These are phyloP conservation scores for Irpex sp. DNA, from an alignment of 1,284 basidiomycete species.

Conservation along the genomic window DNA sequence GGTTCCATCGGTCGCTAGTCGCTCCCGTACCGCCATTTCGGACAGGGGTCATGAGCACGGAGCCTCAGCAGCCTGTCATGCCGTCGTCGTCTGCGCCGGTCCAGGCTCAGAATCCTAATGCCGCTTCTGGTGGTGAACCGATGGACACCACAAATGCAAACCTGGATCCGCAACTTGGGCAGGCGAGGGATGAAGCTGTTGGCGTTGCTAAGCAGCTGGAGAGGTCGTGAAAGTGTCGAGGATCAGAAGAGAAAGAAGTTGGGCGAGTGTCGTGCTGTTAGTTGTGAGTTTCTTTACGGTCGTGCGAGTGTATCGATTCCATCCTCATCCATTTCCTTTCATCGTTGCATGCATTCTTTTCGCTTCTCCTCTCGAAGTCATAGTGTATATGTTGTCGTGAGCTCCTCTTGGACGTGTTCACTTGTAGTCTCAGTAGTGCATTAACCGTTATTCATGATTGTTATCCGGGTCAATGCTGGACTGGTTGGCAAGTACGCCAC, in stretches of 20 bases:
- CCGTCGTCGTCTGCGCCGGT: conserved; percentile 31
- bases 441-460: not conserved
- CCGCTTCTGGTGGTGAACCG: conserved; percentile 2
- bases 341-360: not conserved
- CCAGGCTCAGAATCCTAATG: conserved; percentile 23
- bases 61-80: conserved; percentile 10
- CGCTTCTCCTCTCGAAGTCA: not conserved
- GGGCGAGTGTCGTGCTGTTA: not conserved
- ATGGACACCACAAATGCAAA: conserved; percentile 6
- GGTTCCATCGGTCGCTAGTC: conserved; percentile 61
- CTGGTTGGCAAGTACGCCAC: too few species aligned
- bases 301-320: not conserved
- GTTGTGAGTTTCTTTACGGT: not conserved
- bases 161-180: conserved; percentile 30
- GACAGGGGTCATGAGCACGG: conserved; percentile 24
- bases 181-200: conserved; percentile 32
- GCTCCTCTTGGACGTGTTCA: not conserved
- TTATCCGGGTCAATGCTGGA: not conserved
- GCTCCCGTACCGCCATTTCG: conserved; percentile 59
- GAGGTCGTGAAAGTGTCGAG: not conserved
- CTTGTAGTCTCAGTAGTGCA: not conserved
- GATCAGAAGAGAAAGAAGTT: not conserved
- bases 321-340: not conserved
- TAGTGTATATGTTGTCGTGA: not conserved
- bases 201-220: conserved; percentile 27